Evolutionary conservation across 2,329 filamentous ascomycete genomes (phyloP).

Genomic region (Penicillium sp.): DNA sequence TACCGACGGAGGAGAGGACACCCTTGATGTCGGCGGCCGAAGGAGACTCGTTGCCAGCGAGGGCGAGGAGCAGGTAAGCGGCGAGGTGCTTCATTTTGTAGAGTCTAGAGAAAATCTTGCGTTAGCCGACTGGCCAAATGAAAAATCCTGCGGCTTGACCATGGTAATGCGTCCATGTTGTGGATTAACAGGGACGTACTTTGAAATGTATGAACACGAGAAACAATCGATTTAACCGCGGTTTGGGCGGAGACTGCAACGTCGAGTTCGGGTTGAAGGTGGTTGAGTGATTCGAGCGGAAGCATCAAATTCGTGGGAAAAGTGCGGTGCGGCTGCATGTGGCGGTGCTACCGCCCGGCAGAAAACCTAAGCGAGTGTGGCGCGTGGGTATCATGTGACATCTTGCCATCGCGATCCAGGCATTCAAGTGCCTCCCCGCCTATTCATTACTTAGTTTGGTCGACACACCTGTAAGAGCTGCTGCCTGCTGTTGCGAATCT

Average conservation of each 20-base stretch:
- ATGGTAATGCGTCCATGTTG: slow-evolving; percentile 4
- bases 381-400: slow-evolving; percentile 27
- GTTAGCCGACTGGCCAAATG: slow-evolving; percentile 13
- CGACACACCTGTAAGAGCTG: no score
- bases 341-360: slow-evolving; percentile 27
- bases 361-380: slow-evolving; percentile 38
- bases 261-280: slow-evolving; percentile 66
- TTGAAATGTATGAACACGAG: slow-evolving; percentile 45
- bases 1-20: slow-evolving; percentile 88
- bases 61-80: slow-evolving; percentile 93
- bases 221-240: slow-evolving; percentile 99
- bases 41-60: slow-evolving; percentile 85
- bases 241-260: slow-evolving; percentile 97
- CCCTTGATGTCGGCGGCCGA: slow-evolving; percentile 78
- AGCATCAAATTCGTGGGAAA: slow-evolving; percentile 31
- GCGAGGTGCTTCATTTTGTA: slow-evolving; percentile 99
- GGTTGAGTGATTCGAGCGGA: slow-evolving; percentile 26
- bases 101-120: slow-evolving; percentile 16
- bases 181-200: slow-evolving; percentile 21
- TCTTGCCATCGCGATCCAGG: slow-evolving; percentile 19
- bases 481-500: background rate
- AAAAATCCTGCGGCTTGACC: background rate
- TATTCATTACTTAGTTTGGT: slow-evolving; percentile 2
- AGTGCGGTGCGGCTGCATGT: slow-evolving; percentile 37
- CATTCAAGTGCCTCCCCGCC: slow-evolving; percentile 5